These are phyloP conservation scores for Nothophaeocryptopus gaeumannii DNA, from an alignment of 2,329 filamentous ascomycete species.

Conservation along the genomic window DNA sequence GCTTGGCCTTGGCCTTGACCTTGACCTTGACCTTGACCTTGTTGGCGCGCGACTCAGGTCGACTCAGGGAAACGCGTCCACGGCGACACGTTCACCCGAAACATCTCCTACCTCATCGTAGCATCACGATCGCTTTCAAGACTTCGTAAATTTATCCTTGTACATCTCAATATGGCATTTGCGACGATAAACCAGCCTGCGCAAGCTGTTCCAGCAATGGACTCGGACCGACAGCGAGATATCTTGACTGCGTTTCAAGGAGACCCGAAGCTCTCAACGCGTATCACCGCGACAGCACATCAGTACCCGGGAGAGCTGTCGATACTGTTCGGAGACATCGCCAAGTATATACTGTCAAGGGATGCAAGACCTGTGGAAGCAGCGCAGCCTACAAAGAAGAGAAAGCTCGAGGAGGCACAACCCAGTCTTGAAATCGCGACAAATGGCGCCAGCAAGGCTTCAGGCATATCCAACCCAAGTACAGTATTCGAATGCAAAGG, in stretches of 20 bases:
- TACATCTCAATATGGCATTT: no score
- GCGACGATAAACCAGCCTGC: no score
- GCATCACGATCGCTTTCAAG: no score
- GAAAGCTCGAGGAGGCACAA: constrained; percentile 47
- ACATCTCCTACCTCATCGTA: no score
- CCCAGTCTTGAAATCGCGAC: constrained; percentile 1
- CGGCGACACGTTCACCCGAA: no score
- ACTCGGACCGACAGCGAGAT: constrained; percentile 11
- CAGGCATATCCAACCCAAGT: constrained; percentile 34
- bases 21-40: no score
- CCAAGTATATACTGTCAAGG: constrained; percentile 34
- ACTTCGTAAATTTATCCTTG: no score
- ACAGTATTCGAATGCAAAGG: constrained; percentile 49
- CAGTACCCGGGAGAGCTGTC: constrained; percentile 23
- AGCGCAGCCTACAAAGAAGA: constrained; percentile 42
- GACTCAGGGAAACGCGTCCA: no score
- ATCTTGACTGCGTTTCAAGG: constrained; percentile 20
- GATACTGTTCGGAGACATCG: constrained; percentile 50
- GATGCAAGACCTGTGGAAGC: constrained; percentile 28
- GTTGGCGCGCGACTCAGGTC: no score
- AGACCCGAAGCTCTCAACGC: constrained; percentile 15
- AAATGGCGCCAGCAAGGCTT: constrained; percentile 9
- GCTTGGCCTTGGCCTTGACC: no score
- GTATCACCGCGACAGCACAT: constrained; percentile 19
- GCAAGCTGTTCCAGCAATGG: background rate